Conservation (phyloP, 1,284 basidiomycete genomes). For the Crucibulum parvulum region DNA sequence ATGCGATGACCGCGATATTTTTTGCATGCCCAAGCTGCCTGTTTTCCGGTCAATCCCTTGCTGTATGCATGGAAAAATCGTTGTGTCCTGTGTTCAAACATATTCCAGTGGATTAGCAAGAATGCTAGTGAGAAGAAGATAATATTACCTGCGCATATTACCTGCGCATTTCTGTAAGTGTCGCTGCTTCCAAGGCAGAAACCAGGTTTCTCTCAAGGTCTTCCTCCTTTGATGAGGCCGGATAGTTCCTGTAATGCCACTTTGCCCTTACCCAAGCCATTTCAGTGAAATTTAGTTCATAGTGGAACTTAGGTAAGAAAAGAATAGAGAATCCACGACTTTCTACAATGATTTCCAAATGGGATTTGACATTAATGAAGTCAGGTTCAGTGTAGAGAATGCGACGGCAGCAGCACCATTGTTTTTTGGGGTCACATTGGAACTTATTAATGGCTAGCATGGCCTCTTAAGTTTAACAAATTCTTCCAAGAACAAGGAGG, state of each 20-base stretch:
- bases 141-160: too few relatives aligned
- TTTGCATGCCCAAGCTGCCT: slow-evolving; percentile 25
- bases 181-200: neutral
- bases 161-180: neutral
- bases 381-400: slow-evolving; percentile 26
- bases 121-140: too few relatives aligned
- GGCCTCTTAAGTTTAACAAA: too few relatives aligned
- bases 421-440: neutral
- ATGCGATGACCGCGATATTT: slow-evolving; percentile 22
- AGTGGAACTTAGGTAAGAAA: slow-evolving; percentile 32
- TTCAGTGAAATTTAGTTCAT: slow-evolving; percentile 22
- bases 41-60: slow-evolving; percentile 7
- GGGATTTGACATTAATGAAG: slow-evolving; percentile 21
- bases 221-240: slow-evolving; percentile 1
- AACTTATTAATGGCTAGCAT: neutral
- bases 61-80: slow-evolving; percentile 11
- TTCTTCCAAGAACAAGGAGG: too few relatives aligned
- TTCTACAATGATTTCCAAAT: slow-evolving; percentile 16
- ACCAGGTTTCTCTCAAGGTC: neutral
- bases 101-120: too few relatives aligned
- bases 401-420: neutral
- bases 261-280: slow-evolving; percentile 29
- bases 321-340: slow-evolving; percentile 9
- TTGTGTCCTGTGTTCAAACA: slow-evolving; percentile 21
- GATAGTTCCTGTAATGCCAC: slow-evolving; percentile 7